Evolutionary conservation across 805 yeast genomes (phyloP).

Genomic region (Yamadazyma sp.): DNA sequence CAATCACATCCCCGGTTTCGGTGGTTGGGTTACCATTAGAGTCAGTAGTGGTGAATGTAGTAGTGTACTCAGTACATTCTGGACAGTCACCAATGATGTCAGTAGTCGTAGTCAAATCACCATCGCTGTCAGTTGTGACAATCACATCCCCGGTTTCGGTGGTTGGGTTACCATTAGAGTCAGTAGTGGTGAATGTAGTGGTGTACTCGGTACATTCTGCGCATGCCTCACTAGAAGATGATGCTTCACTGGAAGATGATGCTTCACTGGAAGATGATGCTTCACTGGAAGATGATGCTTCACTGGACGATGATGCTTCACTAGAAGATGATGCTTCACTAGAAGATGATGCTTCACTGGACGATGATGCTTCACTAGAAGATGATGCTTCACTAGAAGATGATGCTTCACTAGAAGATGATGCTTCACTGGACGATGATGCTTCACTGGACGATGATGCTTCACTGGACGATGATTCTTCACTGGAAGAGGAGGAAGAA

Average conservation of each 20-base stretch:
- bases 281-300: constrained; percentile 3
- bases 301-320: constrained; percentile 3
- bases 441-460: constrained; percentile 1
- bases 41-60: constrained; percentile 8
- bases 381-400: constrained; percentile 12
- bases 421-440: not conserved
- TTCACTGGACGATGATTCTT: constrained; percentile 2
- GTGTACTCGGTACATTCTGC: constrained; percentile 18
- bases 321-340: constrained; percentile 3
- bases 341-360: constrained; percentile 7
- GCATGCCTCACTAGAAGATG: constrained; percentile 3
- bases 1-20: constrained; percentile 8
- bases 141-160: constrained; percentile 19
- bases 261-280: constrained; percentile 4
- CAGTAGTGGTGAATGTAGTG: constrained; percentile 18
- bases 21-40: constrained; percentile 7
- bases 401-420: constrained; percentile 1
- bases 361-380: constrained; percentile 8
- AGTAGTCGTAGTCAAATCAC: constrained; percentile 13
- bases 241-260: constrained; percentile 1
- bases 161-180: constrained; percentile 13
- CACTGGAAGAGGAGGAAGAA: constrained; percentile 1
- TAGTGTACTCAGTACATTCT: constrained; percentile 12
- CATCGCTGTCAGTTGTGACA: constrained; percentile 18
- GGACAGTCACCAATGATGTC: constrained; percentile 7